Percentiles rank a stretch among this genome's conserved stretches.
Conservation (phyloP, 768 basidiomycete species). For the Pisolithus sp. region DNA sequence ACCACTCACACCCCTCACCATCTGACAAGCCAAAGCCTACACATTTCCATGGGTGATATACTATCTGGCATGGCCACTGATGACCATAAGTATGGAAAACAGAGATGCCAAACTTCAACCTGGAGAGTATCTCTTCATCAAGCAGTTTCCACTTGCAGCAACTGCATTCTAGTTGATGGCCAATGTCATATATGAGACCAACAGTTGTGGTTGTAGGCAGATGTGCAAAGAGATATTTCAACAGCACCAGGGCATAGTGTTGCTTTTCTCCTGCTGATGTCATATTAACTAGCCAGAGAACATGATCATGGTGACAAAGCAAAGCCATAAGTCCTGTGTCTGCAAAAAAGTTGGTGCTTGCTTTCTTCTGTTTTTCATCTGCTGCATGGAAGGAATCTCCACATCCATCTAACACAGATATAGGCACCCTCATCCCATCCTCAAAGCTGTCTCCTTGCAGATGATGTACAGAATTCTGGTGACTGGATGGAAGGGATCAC, state of each 20-base stretch:
- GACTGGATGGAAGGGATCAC: not conserved
- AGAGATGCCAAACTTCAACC: constrained; percentile 16
- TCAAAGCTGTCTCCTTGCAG: constrained; percentile 11
- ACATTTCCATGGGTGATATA: constrained; percentile 28
- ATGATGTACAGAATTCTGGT: not conserved
- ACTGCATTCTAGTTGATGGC: too few relatives aligned
- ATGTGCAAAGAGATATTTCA: not conserved
- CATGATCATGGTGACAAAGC: constrained; percentile 12
- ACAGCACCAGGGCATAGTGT: not conserved
- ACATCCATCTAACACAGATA: constrained; percentile 28
- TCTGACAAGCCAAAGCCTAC: constrained; percentile 28
- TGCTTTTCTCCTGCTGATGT: too few relatives aligned
- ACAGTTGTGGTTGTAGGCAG: too few relatives aligned
- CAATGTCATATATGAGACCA: too few relatives aligned
- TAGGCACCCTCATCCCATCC: constrained; percentile 19
- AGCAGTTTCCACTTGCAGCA: too few relatives aligned
- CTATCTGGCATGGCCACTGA: constrained; percentile 30
- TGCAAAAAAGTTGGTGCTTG: constrained; percentile 10
- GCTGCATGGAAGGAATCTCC: constrained; percentile 22
- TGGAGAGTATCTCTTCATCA: too few relatives aligned
- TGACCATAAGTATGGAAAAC: constrained; percentile 34
- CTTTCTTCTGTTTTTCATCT: constrained; percentile 12
- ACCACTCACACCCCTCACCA: constrained; percentile 30
- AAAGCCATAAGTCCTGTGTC: constrained; percentile 15
- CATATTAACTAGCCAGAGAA: constrained; percentile 13